Evolutionary conservation across 2,329 filamentous ascomycete species (phyloP).

Genomic region (Corinectria fuckeliana): DNA sequence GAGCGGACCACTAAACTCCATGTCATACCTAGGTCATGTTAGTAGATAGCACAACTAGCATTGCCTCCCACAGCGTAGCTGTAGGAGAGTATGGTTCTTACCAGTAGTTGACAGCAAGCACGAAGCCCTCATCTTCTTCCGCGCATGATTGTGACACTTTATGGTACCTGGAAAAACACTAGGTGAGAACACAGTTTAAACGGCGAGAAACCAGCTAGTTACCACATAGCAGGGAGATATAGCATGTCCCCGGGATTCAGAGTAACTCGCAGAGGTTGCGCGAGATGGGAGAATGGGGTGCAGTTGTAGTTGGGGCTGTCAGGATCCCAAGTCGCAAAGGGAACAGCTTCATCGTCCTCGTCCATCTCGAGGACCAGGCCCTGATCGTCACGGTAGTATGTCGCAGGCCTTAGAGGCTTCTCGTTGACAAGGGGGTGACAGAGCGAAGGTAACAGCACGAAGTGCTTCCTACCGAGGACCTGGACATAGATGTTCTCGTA

Average conservation of each 20-base stretch:
- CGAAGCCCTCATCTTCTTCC: slow-evolving; percentile 73
- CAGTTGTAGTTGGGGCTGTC: slow-evolving; percentile 57
- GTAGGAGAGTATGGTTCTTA: slow-evolving; percentile 43
- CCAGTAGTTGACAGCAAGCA: slow-evolving; percentile 85
- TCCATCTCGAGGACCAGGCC: slow-evolving; percentile 45
- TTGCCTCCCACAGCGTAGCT: not conserved
- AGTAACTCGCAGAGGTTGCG: slow-evolving; percentile 69
- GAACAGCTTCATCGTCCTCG: slow-evolving; percentile 52
- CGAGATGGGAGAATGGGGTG: slow-evolving; percentile 66
- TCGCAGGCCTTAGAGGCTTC: slow-evolving; percentile 59
- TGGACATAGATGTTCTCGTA: slow-evolving; percentile 89
- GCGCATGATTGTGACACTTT: slow-evolving; percentile 77
- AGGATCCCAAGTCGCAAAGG: slow-evolving; percentile 79
- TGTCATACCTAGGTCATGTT: slow-evolving; percentile 70
- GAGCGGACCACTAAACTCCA: slow-evolving; percentile 75
- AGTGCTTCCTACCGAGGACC: slow-evolving; percentile 74
- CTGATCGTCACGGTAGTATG: slow-evolving; percentile 56
- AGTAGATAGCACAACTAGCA: not conserved
- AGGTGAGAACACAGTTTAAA: not conserved
- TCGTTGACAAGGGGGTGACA: slow-evolving; percentile 75
- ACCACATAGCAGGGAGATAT: slow-evolving; percentile 84
- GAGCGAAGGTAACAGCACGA: slow-evolving; percentile 74
- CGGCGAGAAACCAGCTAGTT: slow-evolving; percentile 31
- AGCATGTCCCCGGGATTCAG: slow-evolving; percentile 79
- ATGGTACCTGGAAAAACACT: slow-evolving; percentile 64